phyloP scores from a whole-genome alignment of 306 rosid genomes.

The Castanospermum australe region DNA sequence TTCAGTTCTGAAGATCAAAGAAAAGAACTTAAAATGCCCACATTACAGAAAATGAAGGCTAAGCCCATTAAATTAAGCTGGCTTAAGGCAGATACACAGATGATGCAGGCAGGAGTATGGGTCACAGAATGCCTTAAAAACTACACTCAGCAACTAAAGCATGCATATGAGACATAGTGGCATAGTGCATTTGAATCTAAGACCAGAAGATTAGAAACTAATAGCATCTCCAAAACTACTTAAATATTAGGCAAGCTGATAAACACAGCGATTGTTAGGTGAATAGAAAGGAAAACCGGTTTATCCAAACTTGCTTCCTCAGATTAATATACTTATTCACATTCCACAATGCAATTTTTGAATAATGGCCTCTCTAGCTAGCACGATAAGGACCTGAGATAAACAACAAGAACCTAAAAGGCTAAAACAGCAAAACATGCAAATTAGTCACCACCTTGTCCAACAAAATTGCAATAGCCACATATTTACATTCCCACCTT shows the following conservation, averaged over 20 bases:
- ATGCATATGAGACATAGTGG: not conserved
- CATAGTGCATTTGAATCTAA: constrained; percentile 2
- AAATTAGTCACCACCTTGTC: not conserved
- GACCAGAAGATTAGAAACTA: not conserved
- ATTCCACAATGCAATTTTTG: not conserved
- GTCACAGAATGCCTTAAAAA: constrained; percentile 12
- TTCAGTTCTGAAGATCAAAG: constrained; percentile 8
- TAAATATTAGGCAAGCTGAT: constrained; percentile 4
- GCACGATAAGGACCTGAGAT: constrained; percentile 20
- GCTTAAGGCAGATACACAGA: not conserved
- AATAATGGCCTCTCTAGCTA: not conserved
- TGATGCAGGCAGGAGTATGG: not conserved
- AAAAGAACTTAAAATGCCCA: constrained; percentile 5
- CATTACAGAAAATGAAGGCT: not conserved
- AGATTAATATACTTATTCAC: not conserved
- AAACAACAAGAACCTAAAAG: constrained; percentile 23
- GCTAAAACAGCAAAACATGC: constrained; percentile 22
- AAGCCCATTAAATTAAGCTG: not conserved
- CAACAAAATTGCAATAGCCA: constrained; percentile 8
- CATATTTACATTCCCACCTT: not conserved
- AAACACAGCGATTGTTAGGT: not conserved
- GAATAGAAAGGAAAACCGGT: not conserved
- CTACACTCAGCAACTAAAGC: constrained; percentile 10
- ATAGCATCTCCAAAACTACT: not conserved
- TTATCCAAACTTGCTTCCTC: constrained; percentile 23